Percentiles rank a stretch among this genome's conserved stretches.
Conservation (phyloP, 2,329 filamentous ascomycete species). For the Trichoderma polysporum region DNA sequence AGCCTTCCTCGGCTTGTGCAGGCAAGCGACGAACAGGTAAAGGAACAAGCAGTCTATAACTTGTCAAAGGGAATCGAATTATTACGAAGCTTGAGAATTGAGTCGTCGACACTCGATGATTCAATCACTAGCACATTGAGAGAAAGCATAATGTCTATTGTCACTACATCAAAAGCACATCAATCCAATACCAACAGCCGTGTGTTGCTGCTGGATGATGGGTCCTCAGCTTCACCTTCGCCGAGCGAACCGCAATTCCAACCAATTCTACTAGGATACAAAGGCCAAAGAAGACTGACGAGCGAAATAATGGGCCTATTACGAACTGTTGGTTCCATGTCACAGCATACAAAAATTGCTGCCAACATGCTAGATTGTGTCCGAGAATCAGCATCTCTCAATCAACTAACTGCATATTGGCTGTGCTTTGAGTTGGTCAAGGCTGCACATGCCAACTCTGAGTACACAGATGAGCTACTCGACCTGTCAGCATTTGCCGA, state of each 20-base stretch:
- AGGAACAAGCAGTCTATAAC: constrained; percentile 69
- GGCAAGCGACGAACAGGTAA: constrained; percentile 74
- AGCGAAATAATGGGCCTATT: constrained; percentile 59
- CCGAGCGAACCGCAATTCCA: constrained; percentile 46
- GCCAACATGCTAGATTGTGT: constrained; percentile 64
- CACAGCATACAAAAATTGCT: constrained; percentile 61
- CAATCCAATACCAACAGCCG: constrained; percentile 23
- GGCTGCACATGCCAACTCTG: constrained; percentile 49
- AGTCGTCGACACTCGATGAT: constrained; percentile 66
- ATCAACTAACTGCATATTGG: constrained; percentile 74
- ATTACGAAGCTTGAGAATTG: constrained; percentile 61
- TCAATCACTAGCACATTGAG: constrained; percentile 67
- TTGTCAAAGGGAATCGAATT: constrained; percentile 72
- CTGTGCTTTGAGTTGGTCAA: constrained; percentile 71
- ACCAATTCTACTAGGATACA: constrained; percentile 61
- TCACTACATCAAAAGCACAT: constrained; percentile 28
- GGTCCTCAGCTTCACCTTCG: constrained; percentile 21
- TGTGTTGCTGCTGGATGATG: constrained; percentile 32
- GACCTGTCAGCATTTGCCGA: constrained; percentile 46
- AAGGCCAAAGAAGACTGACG: constrained; percentile 65
- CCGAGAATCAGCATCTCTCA: constrained; percentile 56
- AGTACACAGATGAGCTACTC: constrained; percentile 66
- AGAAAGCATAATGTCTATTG: constrained; percentile 63
- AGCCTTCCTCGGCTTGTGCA: constrained; percentile 82
- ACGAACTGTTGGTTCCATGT: constrained; percentile 53